These are phyloP conservation scores for Helianthus annuus DNA, from an alignment of 129 eudicot genomes.

Conservation along the genomic window HanXRQr2.0-SUNRISE NC_035443.2:37337457-37337956, in stretches of 20 bases:
- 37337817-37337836: slow-evolving; percentile 75
- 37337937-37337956: slow-evolving; percentile 77
- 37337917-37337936: slow-evolving; percentile 65
- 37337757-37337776: slow-evolving; percentile 76
- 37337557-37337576: not conserved
- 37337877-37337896: slow-evolving; percentile 75
- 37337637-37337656: not conserved
- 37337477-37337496: not conserved
- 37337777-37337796: slow-evolving; percentile 93
- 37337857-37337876: slow-evolving; percentile 62
- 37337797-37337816: slow-evolving; percentile 36
- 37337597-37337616: not conserved
- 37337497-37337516: not conserved
- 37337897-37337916: slow-evolving; percentile 58
- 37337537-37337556: not conserved
- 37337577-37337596: not conserved
- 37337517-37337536: not conserved
- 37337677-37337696: slow-evolving; percentile 41
- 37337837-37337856: slow-evolving; percentile 59
- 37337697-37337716: slow-evolving; percentile 33
- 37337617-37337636: not conserved
- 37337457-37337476: not conserved
- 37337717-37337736: slow-evolving; percentile 46
- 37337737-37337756: slow-evolving; percentile 66
- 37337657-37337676: slow-evolving; percentile 2